Evolutionary conservation across 1,139 yeast genomes (phyloP), one percentile per base, ranked within the genome.

Genomic region (Pichia sp.): DNA sequence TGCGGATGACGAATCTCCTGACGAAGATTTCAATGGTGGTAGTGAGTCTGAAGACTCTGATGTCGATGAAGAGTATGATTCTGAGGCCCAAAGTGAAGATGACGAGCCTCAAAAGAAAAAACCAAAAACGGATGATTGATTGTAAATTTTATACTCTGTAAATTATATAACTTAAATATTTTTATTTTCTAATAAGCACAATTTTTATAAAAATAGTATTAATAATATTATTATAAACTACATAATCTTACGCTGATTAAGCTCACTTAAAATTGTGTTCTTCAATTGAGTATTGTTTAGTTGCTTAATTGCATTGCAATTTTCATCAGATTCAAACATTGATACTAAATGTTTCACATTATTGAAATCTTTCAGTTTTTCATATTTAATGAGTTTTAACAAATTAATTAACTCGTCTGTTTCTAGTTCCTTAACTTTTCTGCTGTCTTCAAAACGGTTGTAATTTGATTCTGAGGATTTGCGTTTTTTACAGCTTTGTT

Each of bases 51-150:
- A 79, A 64, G 73, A 79, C 31, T 74, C 75, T 46, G 95, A 86
- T 54, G 85, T 82, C 39, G 96, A 95, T 4, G 96, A 87, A 64
- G 96, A 87, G 62, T 87, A 73, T 56, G 95, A 87, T 60, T 84
- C 92, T 8, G 87, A 85, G 54, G 92, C 73, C 5, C 68, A 64
- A 28, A 70, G 68, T 36, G 70, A 63, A n/a, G 69, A 57, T 45
- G 81, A 73, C 24, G 58, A 55, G 43, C 62, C 62, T n/a, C 48
- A 57, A 45, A 50, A 51, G 46, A 75, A 75, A 61, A 76, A 74
- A 61, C 53, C 73, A 61, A 68, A 57, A 37, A 48, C 51, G 11
- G 51, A 40, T 11, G 43, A 45, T 39, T 35, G n/a, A 29, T 6
- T 22, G 12, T 8, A 9, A 28, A 16, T 23, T 16, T 7, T 38